These are phyloP conservation scores for Suaeda aralocaspica DNA, from an alignment of 148 eudicot species.

Conservation along the genomic window DNA sequence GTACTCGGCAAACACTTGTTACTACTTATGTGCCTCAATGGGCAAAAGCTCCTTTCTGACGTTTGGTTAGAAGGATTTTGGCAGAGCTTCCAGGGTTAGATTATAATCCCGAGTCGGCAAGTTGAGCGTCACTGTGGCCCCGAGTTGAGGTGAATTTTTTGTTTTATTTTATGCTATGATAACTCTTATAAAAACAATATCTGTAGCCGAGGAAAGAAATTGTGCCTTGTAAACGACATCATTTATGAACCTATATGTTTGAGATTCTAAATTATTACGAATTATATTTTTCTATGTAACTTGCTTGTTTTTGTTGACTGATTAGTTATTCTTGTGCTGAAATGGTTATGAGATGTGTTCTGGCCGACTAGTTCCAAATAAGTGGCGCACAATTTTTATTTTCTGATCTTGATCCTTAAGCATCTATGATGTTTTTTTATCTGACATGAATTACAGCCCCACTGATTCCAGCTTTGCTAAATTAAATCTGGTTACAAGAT, in stretches of 20 bases:
- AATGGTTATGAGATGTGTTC: too few relatives aligned
- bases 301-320: background rate
- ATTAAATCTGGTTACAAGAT: too few relatives aligned
- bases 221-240: slow-evolving; percentile 12
- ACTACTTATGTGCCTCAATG: background rate
- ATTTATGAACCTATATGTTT: slow-evolving; percentile 18
- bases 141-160: slow-evolving; percentile 17
- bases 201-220: slow-evolving; percentile 10
- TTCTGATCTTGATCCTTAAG: too few relatives aligned
- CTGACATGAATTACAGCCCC: too few relatives aligned
- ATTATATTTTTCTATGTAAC: background rate
- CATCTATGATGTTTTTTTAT: too few relatives aligned
- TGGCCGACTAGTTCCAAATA: too few relatives aligned
- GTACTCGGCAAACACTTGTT: background rate
- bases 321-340: background rate
- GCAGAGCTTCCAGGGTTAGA: slow-evolving; percentile 1
- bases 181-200: background rate
- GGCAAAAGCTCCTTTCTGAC: background rate
- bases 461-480: too few relatives aligned
- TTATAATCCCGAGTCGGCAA: background rate
- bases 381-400: too few relatives aligned
- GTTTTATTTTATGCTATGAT: background rate
- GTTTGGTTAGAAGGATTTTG: slow-evolving; percentile 9
- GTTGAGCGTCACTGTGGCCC: background rate
- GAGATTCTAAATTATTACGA: slow-evolving; percentile 4